Evolutionary conservation across 345 rosid species (phyloP), one percentile per base, ranked within the genome.

Genomic region (Ricinus communis): DNA sequence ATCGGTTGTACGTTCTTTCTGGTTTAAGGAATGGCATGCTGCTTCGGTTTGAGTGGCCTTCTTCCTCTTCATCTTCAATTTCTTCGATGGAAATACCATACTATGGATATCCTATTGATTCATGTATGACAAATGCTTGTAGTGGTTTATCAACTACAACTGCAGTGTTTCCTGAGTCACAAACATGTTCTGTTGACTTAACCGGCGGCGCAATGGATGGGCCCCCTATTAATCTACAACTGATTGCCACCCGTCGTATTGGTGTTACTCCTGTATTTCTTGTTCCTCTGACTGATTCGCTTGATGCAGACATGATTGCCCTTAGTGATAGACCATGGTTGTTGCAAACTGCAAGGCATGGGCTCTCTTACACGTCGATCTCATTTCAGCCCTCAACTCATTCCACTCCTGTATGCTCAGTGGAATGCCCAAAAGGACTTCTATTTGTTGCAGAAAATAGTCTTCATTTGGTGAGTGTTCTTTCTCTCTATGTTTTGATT

Each of bases 1-100:
- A 95, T 78, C 93, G 83, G 57, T 73, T 81, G 56, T 95, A 92
- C 83, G 87, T 92, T 68, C 94, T 95, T 70, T 81, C 89, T 58
- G 97, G 99, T 61, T 83, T 95, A 82, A 92, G 99, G 84, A 95
- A 95, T 75, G 99, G 99, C 63, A 95, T 95, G 99, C 88, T 95
- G 45, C 96, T 95, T 62, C 92, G 97, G 47, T 92, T 92, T 86
- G 98, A 95, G 81, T 90, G 93, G 96, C 96, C 97, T 61, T 72
- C 86, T 71, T 62, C 76, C 38, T 78, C 79, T 62, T 64, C 79
- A 58, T 50, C 77, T 70, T 43, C 47, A 43, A 12, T 43, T 4
- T 71, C 81, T 58, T 78, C 82, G 67, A 70, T 82, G 30, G 83
- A 75, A 50, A 52, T 66, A 68, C 66, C 76, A 18, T 62, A 62